Evolutionary conservation across 352 stramenopile genomes (phyloP), one percentile per base, ranked within the genome.

Genomic region (Phytophthora vignae): DNA sequence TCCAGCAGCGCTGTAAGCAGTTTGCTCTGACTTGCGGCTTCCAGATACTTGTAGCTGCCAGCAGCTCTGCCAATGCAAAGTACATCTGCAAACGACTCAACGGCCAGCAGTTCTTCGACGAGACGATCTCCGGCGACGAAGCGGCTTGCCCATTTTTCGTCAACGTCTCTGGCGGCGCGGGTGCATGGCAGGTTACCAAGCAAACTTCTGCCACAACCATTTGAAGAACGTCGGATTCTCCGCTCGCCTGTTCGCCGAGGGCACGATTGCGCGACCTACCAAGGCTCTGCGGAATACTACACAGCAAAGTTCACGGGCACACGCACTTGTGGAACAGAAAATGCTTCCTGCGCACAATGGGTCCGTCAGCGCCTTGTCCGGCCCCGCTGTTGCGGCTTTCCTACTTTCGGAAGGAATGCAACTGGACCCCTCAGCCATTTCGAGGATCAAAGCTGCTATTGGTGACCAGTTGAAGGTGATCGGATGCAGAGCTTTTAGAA

Each of bases 151-250:
- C 58, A 8, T 68, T 68, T 19, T 73, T 53, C 33, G 44, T 68
- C 15, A 69, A 59, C 33, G 15, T 42, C 19, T 64, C 52, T 22
- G 40, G 49, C 0, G 27, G 36, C 12, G 36, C 15, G 1, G 50
- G 54, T 14, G 10, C 5, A 10, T 68, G 57, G 29, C 38, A 69
- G 21, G 2, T 59, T 4, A 65, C 67, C 5, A 69, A 22, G 50
- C 60, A 6, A 71, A 68, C 12, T 59, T 76, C 4, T 44, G 22
- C 4, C 56, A 71, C 62, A 76, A 76, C 46, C 62, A 76, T 27
- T 5, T 67, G 3, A 59, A 54, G 6, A 36, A 61, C 36, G 54
- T 74, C 29, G 60, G 67, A 7, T 69, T 60, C 22, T 50, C 66
- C 1, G 7, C 10, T 29, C 38, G 5, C 4, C 66, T 53, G 4